phyloP scores from a whole-genome alignment of 2,329 filamentous ascomycete species.

The Monilinia fructicola region DNA sequence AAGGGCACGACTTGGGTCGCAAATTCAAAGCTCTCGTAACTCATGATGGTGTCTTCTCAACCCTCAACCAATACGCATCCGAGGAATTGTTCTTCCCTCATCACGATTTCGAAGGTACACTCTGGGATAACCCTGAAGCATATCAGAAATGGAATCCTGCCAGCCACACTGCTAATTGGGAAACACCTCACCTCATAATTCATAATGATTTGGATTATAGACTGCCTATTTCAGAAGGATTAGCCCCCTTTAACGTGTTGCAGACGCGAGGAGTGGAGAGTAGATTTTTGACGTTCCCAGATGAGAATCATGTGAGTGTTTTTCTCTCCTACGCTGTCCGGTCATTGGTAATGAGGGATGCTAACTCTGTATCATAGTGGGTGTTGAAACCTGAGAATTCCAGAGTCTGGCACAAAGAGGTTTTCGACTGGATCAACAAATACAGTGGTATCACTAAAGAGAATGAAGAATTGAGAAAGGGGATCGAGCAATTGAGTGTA shows the following conservation, averaged over 20 bases:
- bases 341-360: not conserved
- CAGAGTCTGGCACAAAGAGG: slow-evolving; percentile 83
- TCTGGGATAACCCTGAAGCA: slow-evolving; percentile 55
- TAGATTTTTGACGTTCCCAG: slow-evolving; percentile 64
- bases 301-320: slow-evolving; percentile 59
- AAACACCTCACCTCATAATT: slow-evolving; percentile 84
- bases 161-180: slow-evolving; percentile 48
- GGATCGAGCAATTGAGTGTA: slow-evolving; percentile 25
- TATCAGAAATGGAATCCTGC: slow-evolving; percentile 73
- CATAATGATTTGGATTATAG: slow-evolving; percentile 91
- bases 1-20: slow-evolving; percentile 78
- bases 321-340: not conserved
- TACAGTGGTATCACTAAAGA: slow-evolving; percentile 51
- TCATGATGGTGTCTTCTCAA: slow-evolving; percentile 83
- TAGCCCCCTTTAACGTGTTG: slow-evolving; percentile 63
- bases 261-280: slow-evolving; percentile 62
- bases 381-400: slow-evolving; percentile 91
- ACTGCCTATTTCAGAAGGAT: slow-evolving; percentile 76
- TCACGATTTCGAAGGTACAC: slow-evolving; percentile 62
- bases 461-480: slow-evolving; percentile 28
- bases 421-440: slow-evolving; percentile 74
- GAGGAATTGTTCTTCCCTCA: slow-evolving; percentile 71
- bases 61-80: slow-evolving; percentile 61
- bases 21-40: slow-evolving; percentile 86
- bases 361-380: slow-evolving; percentile 52